Evolutionary conservation across 192 early-diverging fungal genomes (phyloP), one percentile per base, ranked within the genome.

Genomic region (Coemansia sp.): DNA sequence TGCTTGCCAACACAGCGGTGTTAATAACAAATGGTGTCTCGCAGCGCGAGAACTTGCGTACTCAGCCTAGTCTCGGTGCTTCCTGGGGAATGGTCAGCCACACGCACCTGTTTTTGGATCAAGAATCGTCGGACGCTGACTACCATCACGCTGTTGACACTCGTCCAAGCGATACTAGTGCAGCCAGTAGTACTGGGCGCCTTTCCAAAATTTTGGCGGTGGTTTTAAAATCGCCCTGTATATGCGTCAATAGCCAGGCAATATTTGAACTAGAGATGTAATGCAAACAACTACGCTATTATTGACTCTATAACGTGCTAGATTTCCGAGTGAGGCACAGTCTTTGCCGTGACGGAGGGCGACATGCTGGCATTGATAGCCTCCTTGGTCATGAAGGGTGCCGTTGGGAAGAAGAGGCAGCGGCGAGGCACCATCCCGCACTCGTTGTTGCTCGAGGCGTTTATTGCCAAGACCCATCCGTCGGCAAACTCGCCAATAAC

Each of bases 401-500:
- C 67, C 3, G 70, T 68, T 15, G 78, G 74, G 40, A 81, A 73
- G 56, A 81, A 81, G 34, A 81, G 52, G 49, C 78, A 81, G 61
- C 78, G 74, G 11, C 78, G 78, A 4, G 74, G 78, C 40, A 76
- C 66, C 74, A 81, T 81, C 11, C 78, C 78, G 43, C 66, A 73
- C 44, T 75, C 74, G 59, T 62, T 81, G 15, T 62, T 40, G 18
- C 61, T 70, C 39, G 73, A 70, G 3, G 62, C 37, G 16, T 81
- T 81, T 12, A 75, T 67, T 4, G 78, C 69, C 41, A 81, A 47
- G 29, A 76, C 70, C 78, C 78, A 81, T 27, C 78, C 78, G 37
- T 81, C 78, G 34, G 73, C 78, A 73, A 81, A 76, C 43, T 81
- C 74, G 66, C 78, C 78, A 10, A 81, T 38, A 27, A 81, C 78